These are phyloP conservation scores for Thuja plicata DNA, from an alignment of 83 land plant genomes.

Conservation along the genomic window DNA sequence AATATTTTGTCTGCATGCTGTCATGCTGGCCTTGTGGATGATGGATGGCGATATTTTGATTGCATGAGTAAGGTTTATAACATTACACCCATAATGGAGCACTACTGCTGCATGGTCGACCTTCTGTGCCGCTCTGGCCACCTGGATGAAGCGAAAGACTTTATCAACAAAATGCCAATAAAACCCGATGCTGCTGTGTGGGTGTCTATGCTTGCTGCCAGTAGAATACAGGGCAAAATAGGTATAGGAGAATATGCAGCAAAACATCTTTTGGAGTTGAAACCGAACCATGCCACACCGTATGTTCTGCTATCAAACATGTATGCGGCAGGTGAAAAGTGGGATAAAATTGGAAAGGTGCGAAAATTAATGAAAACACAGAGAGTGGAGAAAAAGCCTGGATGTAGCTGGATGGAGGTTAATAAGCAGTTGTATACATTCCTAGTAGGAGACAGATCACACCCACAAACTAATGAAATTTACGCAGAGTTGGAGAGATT, in stretches of 20 bases:
- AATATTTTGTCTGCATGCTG: slow-evolving; percentile 5
- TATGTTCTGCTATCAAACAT: slow-evolving; percentile 9
- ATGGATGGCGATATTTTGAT: slow-evolving; percentile 2
- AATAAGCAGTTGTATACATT: slow-evolving; percentile 4
- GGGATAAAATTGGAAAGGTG: background rate
- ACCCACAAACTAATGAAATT: slow-evolving; percentile 6
- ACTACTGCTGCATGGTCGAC: slow-evolving; percentile 11
- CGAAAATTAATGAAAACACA: background rate
- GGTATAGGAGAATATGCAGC: background rate
- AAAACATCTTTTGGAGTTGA: background rate
- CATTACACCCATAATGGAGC: slow-evolving; percentile 7
- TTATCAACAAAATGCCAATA: slow-evolving; percentile 5
- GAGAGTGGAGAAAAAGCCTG: slow-evolving; percentile 1
- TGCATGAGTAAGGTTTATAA: background rate
- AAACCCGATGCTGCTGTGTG: slow-evolving; percentile 8
- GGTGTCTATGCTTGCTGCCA: background rate
- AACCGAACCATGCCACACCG: background rate
- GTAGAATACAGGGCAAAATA: slow-evolving; percentile 8
- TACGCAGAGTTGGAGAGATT: slow-evolving; percentile 7
- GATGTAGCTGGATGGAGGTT: slow-evolving; percentile 11
- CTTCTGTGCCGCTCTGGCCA: background rate
- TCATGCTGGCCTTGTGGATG: slow-evolving; percentile 4
- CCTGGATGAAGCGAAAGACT: background rate
- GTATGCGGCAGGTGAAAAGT: slow-evolving; percentile 9
- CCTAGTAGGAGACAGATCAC: slow-evolving; percentile 2